Base-by-base conservation (phyloP, 352 stramenopile species). In the Phytophthora constricta region DNA sequence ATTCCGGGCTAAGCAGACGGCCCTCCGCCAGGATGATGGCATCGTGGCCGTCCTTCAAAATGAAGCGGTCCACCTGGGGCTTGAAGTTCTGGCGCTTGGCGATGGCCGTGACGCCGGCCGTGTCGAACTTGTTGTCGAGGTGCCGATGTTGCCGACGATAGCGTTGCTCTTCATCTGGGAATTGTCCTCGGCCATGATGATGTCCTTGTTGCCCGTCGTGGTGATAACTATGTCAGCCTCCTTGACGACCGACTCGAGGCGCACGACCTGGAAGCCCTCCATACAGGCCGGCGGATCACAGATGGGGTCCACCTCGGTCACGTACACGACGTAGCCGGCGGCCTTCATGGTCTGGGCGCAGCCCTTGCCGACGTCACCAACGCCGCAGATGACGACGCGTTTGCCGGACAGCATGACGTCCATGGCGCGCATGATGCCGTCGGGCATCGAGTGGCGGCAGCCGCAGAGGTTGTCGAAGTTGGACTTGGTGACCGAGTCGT, bases 391-490 rank as follows among this genome's bases (percentile, higher is more conserved):
- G 34, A 99, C 92, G 19, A 96, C 92, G 72, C 95, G 97, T 93
- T 99, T 99, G 63, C 97, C 97, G 42, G 97, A 96, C 65, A 99
- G 93, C 97, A 99, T 99, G 55, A 99, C 97, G 81, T 99, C 97
- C 26, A 97, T 99, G 66, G 97, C 97, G 80, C 97, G 95, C 96
- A 98, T 99, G 82, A 99, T 98, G 72, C 96, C 97, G 87, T 99
- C 97, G 8, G 97, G 96, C 10, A 99, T 91, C 39, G 97, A 99
- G 89, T 99, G 97, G 76, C 98, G 98, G 93, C 97, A 99, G 78
- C 97, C 97, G 78, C 99, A 99, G 28, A 99, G 82, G 90, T 99
- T 99, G 87, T 99, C 97, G 72, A 99, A 99, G 82, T 99, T 99
- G 66, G 96, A 99, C 89, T 99, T 99, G 82, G 97, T 99, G 28